A percentile compares a stretch with the other conserved stretches of the same genome.
phyloP scores from a whole-genome alignment of 495 filamentous ascomycete genomes.

The Ascodesmis nigricans region DNA sequence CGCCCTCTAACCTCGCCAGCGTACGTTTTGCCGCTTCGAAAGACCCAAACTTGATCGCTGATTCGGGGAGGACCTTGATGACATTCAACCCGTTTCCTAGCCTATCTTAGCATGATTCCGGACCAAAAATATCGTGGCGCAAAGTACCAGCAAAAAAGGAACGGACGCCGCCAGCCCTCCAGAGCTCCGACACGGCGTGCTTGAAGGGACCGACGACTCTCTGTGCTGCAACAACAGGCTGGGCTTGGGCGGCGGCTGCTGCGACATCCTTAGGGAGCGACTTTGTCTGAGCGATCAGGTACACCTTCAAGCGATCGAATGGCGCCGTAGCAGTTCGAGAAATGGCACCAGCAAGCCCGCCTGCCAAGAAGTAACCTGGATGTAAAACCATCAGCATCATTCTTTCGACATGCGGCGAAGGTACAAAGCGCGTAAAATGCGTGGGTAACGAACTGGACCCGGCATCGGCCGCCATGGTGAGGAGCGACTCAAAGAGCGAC shows the following conservation, averaged over 20 bases:
- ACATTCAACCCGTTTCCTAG: slow-evolving; percentile 92
- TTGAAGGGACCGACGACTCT: slow-evolving; percentile 44
- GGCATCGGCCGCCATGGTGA: too few species aligned
- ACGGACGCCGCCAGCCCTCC: slow-evolving; percentile 67
- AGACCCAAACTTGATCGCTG: slow-evolving; percentile 87
- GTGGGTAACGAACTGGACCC: too few species aligned
- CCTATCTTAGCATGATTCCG: slow-evolving; percentile 9
- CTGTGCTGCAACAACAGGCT: slow-evolving; percentile 41
- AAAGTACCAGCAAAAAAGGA: slow-evolving; percentile 82
- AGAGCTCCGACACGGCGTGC: slow-evolving; percentile 51
- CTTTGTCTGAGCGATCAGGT: slow-evolving; percentile 78
- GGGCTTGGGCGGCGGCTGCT: slow-evolving; percentile 47
- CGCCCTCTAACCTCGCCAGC: slow-evolving; percentile 70
- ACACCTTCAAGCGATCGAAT: slow-evolving; percentile 90
- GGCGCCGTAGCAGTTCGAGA: slow-evolving; percentile 87
- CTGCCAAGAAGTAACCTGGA: slow-evolving; percentile 91
- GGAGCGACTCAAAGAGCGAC: too few species aligned
- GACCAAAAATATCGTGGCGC: not conserved
- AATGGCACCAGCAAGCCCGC: slow-evolving; percentile 74
- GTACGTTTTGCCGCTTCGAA: slow-evolving; percentile 84
- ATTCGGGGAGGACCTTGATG: slow-evolving; percentile 93
- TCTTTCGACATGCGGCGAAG: too few species aligned
- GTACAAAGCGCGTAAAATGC: too few species aligned
- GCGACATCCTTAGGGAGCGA: slow-evolving; percentile 33
- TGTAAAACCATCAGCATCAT: too few species aligned